phyloP scores from a whole-genome alignment of 176 grass and related monocot species.

The Paspalum notatum region DNA sequence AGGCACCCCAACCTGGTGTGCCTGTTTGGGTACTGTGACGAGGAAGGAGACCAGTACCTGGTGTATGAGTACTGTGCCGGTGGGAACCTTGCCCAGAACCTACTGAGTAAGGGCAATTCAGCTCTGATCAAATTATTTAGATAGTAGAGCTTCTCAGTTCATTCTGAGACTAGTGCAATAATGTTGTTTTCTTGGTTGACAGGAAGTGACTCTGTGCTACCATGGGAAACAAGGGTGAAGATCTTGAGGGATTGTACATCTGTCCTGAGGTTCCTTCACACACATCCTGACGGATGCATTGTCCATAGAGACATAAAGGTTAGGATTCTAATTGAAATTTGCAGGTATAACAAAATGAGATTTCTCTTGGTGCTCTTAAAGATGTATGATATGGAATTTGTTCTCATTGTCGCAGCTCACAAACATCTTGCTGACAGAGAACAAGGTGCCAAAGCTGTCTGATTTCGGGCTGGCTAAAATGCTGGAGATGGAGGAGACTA shows the following conservation, averaged over 20 bases:
- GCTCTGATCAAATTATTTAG: background rate
- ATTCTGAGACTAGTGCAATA: background rate
- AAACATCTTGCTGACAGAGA: conserved; percentile 70
- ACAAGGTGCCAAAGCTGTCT: too few species aligned
- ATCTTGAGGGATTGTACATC: conserved; percentile 64
- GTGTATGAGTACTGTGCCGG: conserved; percentile 67
- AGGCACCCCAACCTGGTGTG: conserved; percentile 62
- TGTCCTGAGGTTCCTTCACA: conserved; percentile 69
- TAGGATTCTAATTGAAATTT: background rate
- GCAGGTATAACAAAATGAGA: background rate
- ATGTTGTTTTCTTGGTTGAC: background rate
- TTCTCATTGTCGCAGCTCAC: conserved; percentile 49
- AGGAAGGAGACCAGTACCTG: conserved; percentile 60
- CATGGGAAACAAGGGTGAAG: conserved; percentile 61
- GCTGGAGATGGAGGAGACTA: conserved; percentile 63
- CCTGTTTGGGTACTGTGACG: conserved; percentile 73
- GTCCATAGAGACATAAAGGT: conserved; percentile 80
- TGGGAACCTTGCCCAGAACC: conserved; percentile 65
- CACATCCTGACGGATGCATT: conserved; percentile 67
- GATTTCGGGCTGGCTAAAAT: conserved; percentile 66
- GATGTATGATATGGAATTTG: background rate
- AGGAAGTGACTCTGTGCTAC: conserved; percentile 53
- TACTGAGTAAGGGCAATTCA: conserved; percentile 39
- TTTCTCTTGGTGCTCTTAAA: too few species aligned
- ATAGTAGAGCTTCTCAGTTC: background rate